Evolutionary conservation across 352 stramenopile genomes (phyloP), one percentile per base, ranked within the genome.

Genomic region (Globisporangium iwayamae): DNA sequence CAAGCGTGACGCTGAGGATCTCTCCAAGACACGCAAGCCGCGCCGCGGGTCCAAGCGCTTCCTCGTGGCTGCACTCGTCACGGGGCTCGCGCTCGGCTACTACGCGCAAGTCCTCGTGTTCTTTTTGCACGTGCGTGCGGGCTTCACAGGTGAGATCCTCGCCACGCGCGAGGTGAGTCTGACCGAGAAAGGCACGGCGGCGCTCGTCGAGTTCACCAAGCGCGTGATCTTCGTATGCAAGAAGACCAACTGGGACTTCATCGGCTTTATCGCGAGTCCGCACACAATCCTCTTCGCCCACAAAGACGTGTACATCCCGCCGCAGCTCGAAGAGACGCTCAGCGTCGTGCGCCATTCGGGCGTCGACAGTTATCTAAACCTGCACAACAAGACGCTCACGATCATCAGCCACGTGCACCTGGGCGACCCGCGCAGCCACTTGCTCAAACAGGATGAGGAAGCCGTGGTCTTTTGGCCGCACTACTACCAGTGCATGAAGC

Each of bases 331-430:
- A 47, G 68, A 89, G 16, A 87, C 71, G 63, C 67, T 91, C 5
- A 72, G 73, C 9, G 70, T 90, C 22, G 79, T 91, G 59, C 80
- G 80, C 48, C 82, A 91, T 65, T 22, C 69, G 9, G 82, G 82
- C 9, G 67, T 87, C 32, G 83, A 91, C 57, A 90, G 78, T 57
- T 90, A 89, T 58, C 20, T 91, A 61, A 91, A 91, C 54, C 62
- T 91, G 47, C 83, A 91, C 70, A 91, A 91, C 75, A 91, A 91
- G 68, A 91, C 83, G 32, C 67, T 91, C 62, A 89, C 80, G 56
- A 82, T 90, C 65, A 90, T 91, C 76, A 87, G 69, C 52, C 83
- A 91, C 71, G 72, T 91, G 25, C 71, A 90, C 55, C 56, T 62
- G 16, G 66, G 69, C 6, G 71, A 87, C 36, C 53, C 78, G 54